Conservation (phyloP, 2,329 filamentous ascomycete species). For the Coccinonectria pachysandricola region DNA sequence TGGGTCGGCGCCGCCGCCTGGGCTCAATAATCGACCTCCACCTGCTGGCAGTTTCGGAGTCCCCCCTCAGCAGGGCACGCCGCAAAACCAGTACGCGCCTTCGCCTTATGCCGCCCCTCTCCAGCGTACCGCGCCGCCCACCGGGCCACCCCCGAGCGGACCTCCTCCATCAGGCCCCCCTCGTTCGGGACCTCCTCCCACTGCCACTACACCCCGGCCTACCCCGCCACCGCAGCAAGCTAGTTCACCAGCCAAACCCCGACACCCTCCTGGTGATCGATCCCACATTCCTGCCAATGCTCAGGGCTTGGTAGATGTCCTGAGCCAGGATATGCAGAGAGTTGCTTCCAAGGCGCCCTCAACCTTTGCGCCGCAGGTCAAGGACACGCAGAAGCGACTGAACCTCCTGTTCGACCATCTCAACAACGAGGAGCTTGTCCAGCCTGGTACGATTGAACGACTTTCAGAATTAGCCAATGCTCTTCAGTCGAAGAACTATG, state of each 20-base stretch:
- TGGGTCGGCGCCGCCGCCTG: slow-evolving; percentile 28
- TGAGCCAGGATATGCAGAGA: slow-evolving; percentile 76
- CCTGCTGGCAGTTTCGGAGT: slow-evolving; percentile 33
- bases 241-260: slow-evolving; percentile 43
- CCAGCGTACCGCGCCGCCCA: slow-evolving; percentile 30
- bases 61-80: slow-evolving; percentile 35
- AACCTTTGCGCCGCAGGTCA: slow-evolving; percentile 80
- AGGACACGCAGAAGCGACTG: slow-evolving; percentile 87
- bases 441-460: slow-evolving; percentile 63
- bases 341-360: slow-evolving; percentile 77
- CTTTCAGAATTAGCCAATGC: slow-evolving; percentile 55
- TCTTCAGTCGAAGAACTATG: slow-evolving; percentile 59
- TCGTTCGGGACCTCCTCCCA: slow-evolving; percentile 22
- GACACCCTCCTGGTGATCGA: slow-evolving; percentile 75
- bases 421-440: slow-evolving; percentile 87
- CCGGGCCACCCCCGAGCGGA: slow-evolving; percentile 28
- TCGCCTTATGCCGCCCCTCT: slow-evolving; percentile 33
- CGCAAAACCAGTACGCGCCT: slow-evolving; percentile 51
- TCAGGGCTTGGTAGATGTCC: slow-evolving; percentile 68
- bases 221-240: slow-evolving; percentile 38
- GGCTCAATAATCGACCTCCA: slow-evolving; percentile 34
- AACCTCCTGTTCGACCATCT: slow-evolving; percentile 93
- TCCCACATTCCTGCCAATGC: slow-evolving; percentile 76
- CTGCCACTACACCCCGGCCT: slow-evolving; percentile 15
- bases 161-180: slow-evolving; percentile 23